Evolutionary conservation across 306 rosid species (phyloP).

Genomic region (Canavalia ensiformis): DNA sequence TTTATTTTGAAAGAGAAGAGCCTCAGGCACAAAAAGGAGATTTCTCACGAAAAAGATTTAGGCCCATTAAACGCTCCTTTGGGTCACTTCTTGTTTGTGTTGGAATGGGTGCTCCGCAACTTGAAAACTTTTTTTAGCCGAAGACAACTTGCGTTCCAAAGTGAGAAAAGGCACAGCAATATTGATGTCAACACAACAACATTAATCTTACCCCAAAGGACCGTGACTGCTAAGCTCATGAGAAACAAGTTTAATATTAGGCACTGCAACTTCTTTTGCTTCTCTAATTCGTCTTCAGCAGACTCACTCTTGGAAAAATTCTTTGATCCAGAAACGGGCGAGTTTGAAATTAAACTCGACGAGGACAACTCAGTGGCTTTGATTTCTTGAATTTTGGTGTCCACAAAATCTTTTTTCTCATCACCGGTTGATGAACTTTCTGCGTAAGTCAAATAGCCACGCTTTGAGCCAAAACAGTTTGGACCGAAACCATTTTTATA

Average conservation of each 20-base stretch:
- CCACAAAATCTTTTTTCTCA: constrained; percentile 7
- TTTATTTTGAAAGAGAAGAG: constrained; percentile 33
- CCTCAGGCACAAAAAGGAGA: constrained; percentile 42
- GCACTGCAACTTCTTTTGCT: constrained; percentile 37
- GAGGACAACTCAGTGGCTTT: background rate
- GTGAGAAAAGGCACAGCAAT: constrained; percentile 54
- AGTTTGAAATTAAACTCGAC: constrained; percentile 44
- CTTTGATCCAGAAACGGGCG: constrained; percentile 39
- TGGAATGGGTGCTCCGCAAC: constrained; percentile 48
- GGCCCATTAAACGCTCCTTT: constrained; percentile 32
- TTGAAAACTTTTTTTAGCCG: constrained; percentile 30
- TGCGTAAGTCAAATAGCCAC: constrained; percentile 37
- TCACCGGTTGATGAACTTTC: constrained; percentile 34
- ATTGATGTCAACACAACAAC: constrained; percentile 61
- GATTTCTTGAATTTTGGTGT: background rate
- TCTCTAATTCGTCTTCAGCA: constrained; percentile 26
- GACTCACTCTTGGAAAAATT: constrained; percentile 9
- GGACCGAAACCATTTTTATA: constrained; percentile 42
- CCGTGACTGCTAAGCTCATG: constrained; percentile 60
- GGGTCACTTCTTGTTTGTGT: constrained; percentile 40
- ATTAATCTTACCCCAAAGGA: constrained; percentile 61
- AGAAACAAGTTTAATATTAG: constrained; percentile 56
- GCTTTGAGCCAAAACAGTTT: constrained; percentile 54
- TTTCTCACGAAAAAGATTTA: constrained; percentile 45
- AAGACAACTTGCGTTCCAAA: constrained; percentile 25